Conservation (phyloP, 345 rosid genomes). For the Lumnitzera racemosa region DNA sequence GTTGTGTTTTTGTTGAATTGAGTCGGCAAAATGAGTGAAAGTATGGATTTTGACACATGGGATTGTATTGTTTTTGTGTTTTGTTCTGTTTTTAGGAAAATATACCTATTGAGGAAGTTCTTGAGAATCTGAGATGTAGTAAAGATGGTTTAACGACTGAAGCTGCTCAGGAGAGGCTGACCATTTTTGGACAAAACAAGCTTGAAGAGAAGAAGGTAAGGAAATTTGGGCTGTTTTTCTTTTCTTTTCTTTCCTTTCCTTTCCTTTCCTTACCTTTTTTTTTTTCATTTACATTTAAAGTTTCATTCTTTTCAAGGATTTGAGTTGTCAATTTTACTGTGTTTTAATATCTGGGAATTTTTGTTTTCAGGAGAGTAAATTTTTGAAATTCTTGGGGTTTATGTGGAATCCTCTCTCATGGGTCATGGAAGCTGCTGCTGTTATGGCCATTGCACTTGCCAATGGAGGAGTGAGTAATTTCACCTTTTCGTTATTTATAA, state of each 20-base stretch:
- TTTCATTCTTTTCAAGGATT: constrained; percentile 10
- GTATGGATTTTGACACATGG: neutral
- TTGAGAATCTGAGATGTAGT: constrained; percentile 96
- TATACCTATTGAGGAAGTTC: constrained; percentile 92
- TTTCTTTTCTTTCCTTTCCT: neutral
- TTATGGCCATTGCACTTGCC: constrained; percentile 99
- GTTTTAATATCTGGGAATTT: no score
- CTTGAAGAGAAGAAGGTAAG: constrained; percentile 87
- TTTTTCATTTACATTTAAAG: neutral
- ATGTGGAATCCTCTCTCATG: constrained; percentile 99
- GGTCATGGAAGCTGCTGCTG: constrained; percentile 99
- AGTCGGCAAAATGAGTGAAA: no score
- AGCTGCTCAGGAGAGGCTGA: constrained; percentile 84
- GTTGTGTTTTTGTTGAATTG: neutral
- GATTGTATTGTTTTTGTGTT: constrained; percentile 8
- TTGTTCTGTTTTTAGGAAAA: constrained; percentile 54
- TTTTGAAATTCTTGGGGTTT: constrained; percentile 82
- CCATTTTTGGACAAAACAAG: constrained; percentile 92
- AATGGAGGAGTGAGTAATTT: constrained; percentile 86
- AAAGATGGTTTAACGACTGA: constrained; percentile 71
- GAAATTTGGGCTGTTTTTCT: neutral
- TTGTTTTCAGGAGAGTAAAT: constrained; percentile 69
- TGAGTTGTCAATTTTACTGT: neutral
- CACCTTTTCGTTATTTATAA: no score
- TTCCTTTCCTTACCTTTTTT: neutral